Conservation (phyloP, 2,329 filamentous ascomycete species). For the Epichloe sp. region DNA sequence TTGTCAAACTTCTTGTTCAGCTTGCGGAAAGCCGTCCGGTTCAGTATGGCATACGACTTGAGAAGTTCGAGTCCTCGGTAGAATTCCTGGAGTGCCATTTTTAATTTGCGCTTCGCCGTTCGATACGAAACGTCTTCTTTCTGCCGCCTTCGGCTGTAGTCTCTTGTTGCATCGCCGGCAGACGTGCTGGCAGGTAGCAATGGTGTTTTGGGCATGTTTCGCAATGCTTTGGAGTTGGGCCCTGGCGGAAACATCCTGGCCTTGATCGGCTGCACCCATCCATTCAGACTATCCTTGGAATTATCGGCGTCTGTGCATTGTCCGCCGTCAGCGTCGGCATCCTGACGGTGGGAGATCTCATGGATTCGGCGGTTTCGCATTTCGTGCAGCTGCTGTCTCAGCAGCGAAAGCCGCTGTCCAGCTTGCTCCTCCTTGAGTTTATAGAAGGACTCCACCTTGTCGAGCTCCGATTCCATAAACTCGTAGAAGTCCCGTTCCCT, state of each 20-base stretch:
- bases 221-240: constrained; percentile 46
- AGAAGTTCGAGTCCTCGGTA: constrained; percentile 84
- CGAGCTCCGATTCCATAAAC: constrained; percentile 71
- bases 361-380: constrained; percentile 76
- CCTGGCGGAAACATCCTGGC: constrained; percentile 41
- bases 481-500: constrained; percentile 74
- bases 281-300: constrained; percentile 17
- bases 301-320: constrained; percentile 12
- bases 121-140: constrained; percentile 60
- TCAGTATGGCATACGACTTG: constrained; percentile 81
- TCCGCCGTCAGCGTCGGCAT: constrained; percentile 15
- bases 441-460: constrained; percentile 91
- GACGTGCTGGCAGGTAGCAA: constrained; percentile 18
- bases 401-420: constrained; percentile 50
- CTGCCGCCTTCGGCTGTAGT: constrained; percentile 37
- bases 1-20: constrained; percentile 99
- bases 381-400: constrained; percentile 79
- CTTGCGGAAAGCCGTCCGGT: constrained; percentile 88
- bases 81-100: constrained; percentile 81
- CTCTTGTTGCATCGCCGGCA: constrained; percentile 23
- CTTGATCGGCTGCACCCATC: constrained; percentile 41
- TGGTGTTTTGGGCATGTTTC: constrained; percentile 39
- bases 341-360: constrained; percentile 44
- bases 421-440: constrained; percentile 78
- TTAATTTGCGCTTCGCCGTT: constrained; percentile 81